Evolutionary conservation across 169 alveolate genomes (phyloP), one percentile per base, ranked within the genome.

Genomic region (Nephromyces sp.): DNA sequence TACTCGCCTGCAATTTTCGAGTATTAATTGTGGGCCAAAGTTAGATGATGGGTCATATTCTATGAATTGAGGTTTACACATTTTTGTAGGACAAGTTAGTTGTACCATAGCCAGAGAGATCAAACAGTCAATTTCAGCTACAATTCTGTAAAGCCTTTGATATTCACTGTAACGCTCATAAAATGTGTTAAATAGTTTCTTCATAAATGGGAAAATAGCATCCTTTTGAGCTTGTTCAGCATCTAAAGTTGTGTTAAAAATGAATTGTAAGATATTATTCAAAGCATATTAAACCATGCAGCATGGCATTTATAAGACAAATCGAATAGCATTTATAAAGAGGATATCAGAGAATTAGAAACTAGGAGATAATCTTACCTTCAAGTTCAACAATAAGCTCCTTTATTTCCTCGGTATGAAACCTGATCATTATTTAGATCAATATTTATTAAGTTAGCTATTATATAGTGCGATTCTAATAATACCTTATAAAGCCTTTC

Each of bases 401-500:
- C 29, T 34, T 35, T 15, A 74, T 66, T 28, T 33, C 80, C 2
- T 62, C 68, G 21, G 80, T 74, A n/a, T 66, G 80, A 52, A 74
- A 65, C 27, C 80, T 74, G 80, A 52, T 35, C 52, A 4, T 15
- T 28, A 64, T 3, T 27, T 1, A 1, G 32, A 25, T 1, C 1
- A 29, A 29, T 67, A 67, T n/a, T 25, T 21, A 51, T 25, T 52
- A 21, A 69, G 72, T 51, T n/a, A 29, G 22, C 35, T 52, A 27
- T 15, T 8, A 4, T 15, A 8, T 5, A 66, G 61, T 8, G 5
- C 8, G 8, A 21, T 22, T 8, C 67, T 6, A 29, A 8, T 32
- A 15, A 3, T 31, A 75, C 81, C 81, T 32, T 6, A 66, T 27
- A 34, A 28, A 75, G 4, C 81, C 81, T 34, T 75, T 75, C 34